Evolutionary conservation across 345 rosid genomes (phyloP), one percentile per base, ranked within the genome.

Genomic region (Erysimum cheiranthoides): DNA sequence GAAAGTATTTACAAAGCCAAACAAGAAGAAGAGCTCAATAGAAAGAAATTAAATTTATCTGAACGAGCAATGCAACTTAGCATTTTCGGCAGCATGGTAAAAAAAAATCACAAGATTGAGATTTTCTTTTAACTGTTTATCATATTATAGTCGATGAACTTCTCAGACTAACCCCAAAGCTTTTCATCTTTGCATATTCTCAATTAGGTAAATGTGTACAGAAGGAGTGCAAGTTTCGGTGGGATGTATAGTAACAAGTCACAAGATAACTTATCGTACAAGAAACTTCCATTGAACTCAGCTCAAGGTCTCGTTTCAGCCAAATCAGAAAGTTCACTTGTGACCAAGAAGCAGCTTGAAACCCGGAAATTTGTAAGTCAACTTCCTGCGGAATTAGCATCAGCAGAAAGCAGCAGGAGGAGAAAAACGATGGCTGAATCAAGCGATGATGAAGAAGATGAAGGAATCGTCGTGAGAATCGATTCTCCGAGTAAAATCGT

Each of bases 51-150:
- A 59, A 91, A 80, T 80, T 86, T 95, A 61, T 86, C 97, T 39
- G 85, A 85, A 45, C 84, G 83, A 86, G 99, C 98, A 31, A 89
- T 85, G 91, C 90, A 89, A 39, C 80, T 90, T 58, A 80, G 93
- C 85, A 83, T 85, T 63, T 92, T 79, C 58, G 99, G 98, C 71
- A 87, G 93, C 86, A 87, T 53, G 98, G 97, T 95, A 85, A 54
- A 16, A n/a, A 30, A 6, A 9, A 2, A 36, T 54, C 13, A 18
- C 32, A 40, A 4, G 1, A 4, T 17, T 18, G 7, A 58, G n/a
- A n/a, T n/a, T n/a, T 3, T 50, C 10, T 11, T n/a, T 17, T 10
- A 16, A 35, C 0, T 0, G 49, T 5, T 43, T 21, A 5, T 45
- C 10, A 46, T 18, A 34, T n/a, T 17, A 10, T 12, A 0, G 50